Evolutionary conservation across 2,329 filamentous ascomycete genomes (phyloP), one percentile per base, ranked within the genome.

Genomic region (Penicillium sp.): DNA sequence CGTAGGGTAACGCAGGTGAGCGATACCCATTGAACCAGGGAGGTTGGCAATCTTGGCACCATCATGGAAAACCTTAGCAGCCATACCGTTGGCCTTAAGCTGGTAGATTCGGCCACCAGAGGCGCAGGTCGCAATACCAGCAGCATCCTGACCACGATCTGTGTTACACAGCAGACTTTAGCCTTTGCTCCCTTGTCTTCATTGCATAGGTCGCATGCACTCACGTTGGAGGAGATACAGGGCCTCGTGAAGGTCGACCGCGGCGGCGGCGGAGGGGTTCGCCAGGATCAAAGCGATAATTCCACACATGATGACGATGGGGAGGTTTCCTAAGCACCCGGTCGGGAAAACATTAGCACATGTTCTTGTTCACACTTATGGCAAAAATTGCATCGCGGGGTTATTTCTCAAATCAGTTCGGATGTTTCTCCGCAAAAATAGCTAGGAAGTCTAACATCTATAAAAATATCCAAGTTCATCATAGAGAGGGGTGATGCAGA

Each of bases 51-150:
- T 82, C 60, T 89, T 84, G 57, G 85, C 83, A 63, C 91, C 92
- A 62, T 96, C 90, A 52, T 88, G 82, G 76, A 96, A 96, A 65
- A 96, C 91, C 72, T 88, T 90, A 63, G 88, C 85, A 42, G 90
- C 92, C 83, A 96, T 89, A 54, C 92, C 93, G 71, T 92, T 91
- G 64, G 91, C 91, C 78, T 97, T 97, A 80, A 90, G 89, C 72
- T 96, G 91, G 73, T 89, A 93, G 65, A 96, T 88, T 44, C 91
- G 84, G 60, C 93, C 92, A 35, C 90, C 90, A 14, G 79, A 83
- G 65, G 83, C 88, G 81, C 82, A 91, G 67, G 80, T 90, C 49
- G 91, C 86, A 65, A 96, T 93, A 62, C 92, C 92, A 54, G 87
- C 90, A 49, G 92, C 92, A 87, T 96, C 92, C 74, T 96, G 91